phyloP scores from a whole-genome alignment of 164 flowering plant species.

The Malania oleifera region DNA sequence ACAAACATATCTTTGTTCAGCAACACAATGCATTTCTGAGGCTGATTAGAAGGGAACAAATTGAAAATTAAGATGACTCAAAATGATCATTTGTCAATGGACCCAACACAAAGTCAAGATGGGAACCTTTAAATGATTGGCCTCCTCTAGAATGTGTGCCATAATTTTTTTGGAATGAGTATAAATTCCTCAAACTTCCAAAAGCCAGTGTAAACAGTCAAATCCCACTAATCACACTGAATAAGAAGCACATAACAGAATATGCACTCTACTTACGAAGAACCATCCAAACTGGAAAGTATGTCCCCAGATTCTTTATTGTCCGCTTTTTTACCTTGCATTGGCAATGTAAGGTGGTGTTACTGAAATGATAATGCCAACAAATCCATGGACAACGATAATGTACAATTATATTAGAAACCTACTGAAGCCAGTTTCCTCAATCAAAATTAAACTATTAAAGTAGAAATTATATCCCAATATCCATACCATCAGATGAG shows the following conservation, averaged over 20 bases:
- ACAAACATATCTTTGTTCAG: not conserved
- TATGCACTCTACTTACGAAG: constrained; percentile 60
- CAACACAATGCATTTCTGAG: not conserved
- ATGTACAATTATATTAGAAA: not conserved
- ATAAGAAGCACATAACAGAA: constrained; percentile 4
- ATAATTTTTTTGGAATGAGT: not conserved
- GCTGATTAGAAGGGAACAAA: not conserved
- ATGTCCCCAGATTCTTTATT: constrained; percentile 68
- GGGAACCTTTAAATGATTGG: not conserved
- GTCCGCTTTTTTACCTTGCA: constrained; percentile 64
- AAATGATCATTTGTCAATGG: not conserved
- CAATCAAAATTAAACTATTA: not conserved
- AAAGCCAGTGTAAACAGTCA: too few relatives aligned
- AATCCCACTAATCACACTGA: not conserved
- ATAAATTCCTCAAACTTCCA: not conserved
- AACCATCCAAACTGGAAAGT: constrained; percentile 55
- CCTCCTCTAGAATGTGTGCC: not conserved
- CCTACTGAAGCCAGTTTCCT: not conserved
- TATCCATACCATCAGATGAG: constrained; percentile 73
- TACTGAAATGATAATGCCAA: not conserved
- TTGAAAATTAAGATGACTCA: not conserved
- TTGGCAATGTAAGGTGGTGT: constrained; percentile 4
- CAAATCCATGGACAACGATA: not conserved
- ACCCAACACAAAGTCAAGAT: not conserved
- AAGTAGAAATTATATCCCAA: not conserved